phyloP scores from a whole-genome alignment of 2,329 filamentous ascomycete species.

The Cordyceps sp. region DNA sequence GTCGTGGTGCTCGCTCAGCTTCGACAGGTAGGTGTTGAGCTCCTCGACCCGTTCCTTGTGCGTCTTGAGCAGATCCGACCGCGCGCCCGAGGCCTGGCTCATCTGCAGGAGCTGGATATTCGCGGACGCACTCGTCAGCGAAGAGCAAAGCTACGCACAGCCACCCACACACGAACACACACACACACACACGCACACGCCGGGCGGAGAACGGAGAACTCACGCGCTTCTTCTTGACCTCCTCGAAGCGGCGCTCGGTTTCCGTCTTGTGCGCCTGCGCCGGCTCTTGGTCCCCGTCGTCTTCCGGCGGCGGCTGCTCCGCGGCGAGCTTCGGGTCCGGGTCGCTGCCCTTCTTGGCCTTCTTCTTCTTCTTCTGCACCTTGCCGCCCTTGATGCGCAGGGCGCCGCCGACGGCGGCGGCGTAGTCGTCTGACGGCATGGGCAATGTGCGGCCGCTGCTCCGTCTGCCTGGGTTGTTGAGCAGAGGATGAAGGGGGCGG shows the following conservation, averaged over 20 bases:
- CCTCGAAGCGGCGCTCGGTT: slow-evolving; percentile 65
- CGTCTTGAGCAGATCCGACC: slow-evolving; percentile 75
- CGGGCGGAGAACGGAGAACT: slow-evolving; percentile 13
- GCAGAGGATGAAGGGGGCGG: not conserved
- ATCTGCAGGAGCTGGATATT: slow-evolving; percentile 56
- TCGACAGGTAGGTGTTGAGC: slow-evolving; percentile 82
- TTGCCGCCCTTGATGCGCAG: slow-evolving; percentile 74
- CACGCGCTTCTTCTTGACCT: slow-evolving; percentile 66
- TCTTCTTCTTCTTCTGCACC: slow-evolving; percentile 46
- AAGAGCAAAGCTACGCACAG: no score
- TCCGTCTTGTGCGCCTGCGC: slow-evolving; percentile 53
- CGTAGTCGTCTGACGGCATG: slow-evolving; percentile 66
- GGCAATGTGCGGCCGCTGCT: no score
- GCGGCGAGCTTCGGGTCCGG: slow-evolving; percentile 29
- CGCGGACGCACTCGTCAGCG: no score
- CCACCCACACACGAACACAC: no score
- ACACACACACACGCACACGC: no score
- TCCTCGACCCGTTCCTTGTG: slow-evolving; percentile 96
- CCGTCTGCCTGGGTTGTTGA: not conserved
- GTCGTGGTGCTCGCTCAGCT: slow-evolving; percentile 91
- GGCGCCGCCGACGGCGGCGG: slow-evolving; percentile 47
- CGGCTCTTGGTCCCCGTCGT: slow-evolving; percentile 13
- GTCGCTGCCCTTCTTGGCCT: slow-evolving; percentile 19
- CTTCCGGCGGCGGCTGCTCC: slow-evolving; percentile 7
- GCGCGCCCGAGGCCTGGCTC: slow-evolving; percentile 38